A percentile compares a stretch with the other conserved stretches of the same genome.
These are phyloP conservation scores for Pseudevernia furfuracea DNA, from an alignment of 495 filamentous ascomycete species.

Conservation along the genomic window DNA sequence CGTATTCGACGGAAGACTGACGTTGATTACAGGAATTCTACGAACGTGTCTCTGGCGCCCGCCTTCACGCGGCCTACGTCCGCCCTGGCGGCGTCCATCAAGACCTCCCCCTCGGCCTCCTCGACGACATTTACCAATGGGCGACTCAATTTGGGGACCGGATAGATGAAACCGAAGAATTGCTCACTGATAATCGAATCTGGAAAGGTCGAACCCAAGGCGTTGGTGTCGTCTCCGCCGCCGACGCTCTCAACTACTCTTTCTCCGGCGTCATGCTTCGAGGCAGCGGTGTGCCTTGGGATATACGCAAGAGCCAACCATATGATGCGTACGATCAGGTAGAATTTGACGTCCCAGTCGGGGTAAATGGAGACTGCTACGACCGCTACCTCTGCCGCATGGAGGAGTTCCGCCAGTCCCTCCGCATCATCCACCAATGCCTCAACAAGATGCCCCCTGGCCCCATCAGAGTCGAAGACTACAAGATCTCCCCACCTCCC, in stretches of 20 bases:
- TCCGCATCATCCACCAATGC: constrained; percentile 97
- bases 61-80: constrained; percentile 96
- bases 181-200: constrained; percentile 98
- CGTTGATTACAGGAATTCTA: constrained; percentile 81
- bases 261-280: constrained; percentile 98
- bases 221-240: constrained; percentile 82
- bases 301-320: constrained; percentile 88
- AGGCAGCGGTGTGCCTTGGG: constrained; percentile 95
- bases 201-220: constrained; percentile 91
- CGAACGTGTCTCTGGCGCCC: constrained; percentile 95
- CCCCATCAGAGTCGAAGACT: constrained; percentile 91
- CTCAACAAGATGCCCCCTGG: constrained; percentile 97
- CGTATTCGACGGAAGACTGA: background rate
- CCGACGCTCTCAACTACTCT: constrained; percentile 88
- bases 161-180: constrained; percentile 97
- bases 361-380: constrained; percentile 96
- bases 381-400: constrained; percentile 98
- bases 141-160: constrained; percentile 98
- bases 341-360: constrained; percentile 96
- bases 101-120: constrained; percentile 86
- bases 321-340: constrained; percentile 98
- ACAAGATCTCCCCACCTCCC: constrained; percentile 95
- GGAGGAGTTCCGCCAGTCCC: constrained; percentile 97
- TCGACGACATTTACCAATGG: constrained; percentile 99
- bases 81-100: constrained; percentile 94